A percentile compares a stretch with the other conserved stretches of the same genome.
phyloP scores from a whole-genome alignment of 768 basidiomycete species.

The Boletus reticulatus region DNA sequence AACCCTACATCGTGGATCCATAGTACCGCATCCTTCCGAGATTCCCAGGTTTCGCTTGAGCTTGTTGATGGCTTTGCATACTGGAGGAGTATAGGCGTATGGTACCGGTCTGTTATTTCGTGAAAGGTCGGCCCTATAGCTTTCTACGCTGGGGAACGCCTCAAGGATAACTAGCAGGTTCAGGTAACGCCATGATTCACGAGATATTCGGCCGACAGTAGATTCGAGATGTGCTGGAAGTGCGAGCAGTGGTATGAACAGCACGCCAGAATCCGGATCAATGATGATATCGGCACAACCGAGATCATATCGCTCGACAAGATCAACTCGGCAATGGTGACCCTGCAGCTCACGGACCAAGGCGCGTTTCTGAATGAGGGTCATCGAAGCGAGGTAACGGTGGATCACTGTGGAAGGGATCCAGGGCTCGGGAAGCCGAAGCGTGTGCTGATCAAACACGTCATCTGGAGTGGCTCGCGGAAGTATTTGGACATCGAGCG shows the following conservation, averaged over 20 bases:
- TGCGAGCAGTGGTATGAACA: constrained; percentile 44
- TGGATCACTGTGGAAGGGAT: constrained; percentile 40
- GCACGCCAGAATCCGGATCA: constrained; percentile 57
- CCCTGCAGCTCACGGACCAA: constrained; percentile 53
- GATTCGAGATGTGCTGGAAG: constrained; percentile 50
- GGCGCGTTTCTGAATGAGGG: constrained; percentile 64
- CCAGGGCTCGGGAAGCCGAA: constrained; percentile 38
- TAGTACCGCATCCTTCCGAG: constrained; percentile 56
- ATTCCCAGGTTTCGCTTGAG: constrained; percentile 63
- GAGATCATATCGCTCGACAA: constrained; percentile 64
- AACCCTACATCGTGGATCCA: constrained; percentile 42
- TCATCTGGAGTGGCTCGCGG: constrained; percentile 37
- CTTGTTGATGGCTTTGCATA: constrained; percentile 68
- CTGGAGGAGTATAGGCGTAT: constrained; percentile 61
- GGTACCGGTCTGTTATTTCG: constrained; percentile 8
- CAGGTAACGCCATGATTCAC: constrained; percentile 62
- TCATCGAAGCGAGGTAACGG: constrained; percentile 67
- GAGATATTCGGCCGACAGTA: constrained; percentile 43
- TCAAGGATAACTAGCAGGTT: constrained; percentile 62
- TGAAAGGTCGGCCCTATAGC: constrained; percentile 21
- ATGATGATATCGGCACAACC: constrained; percentile 64
- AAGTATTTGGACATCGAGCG: constrained; percentile 7
- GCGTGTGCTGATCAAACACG: constrained; percentile 43
- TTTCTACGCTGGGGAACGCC: constrained; percentile 54
- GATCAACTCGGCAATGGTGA: constrained; percentile 44